These are phyloP conservation scores for Populus davidiana DNA, from an alignment of 345 rosid genomes.

Conservation along the genomic window DNA sequence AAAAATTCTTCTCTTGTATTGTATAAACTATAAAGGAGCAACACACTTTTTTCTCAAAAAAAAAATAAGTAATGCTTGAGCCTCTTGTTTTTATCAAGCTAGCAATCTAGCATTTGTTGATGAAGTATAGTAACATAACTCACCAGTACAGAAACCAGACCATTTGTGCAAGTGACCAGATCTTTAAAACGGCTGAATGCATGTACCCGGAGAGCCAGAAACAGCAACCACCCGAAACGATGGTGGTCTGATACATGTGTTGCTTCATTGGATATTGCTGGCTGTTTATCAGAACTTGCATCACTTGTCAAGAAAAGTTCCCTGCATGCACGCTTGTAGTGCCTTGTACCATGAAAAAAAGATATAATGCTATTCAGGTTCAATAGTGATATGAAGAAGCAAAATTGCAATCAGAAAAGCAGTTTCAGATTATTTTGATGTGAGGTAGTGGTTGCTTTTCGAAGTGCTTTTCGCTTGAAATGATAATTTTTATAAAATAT, in stretches of 20 bases:
- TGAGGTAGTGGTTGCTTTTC: too few relatives aligned
- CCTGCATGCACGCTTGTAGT: slow-evolving; percentile 66
- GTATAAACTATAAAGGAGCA: too few relatives aligned
- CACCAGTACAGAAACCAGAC: slow-evolving; percentile 85
- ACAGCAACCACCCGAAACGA: slow-evolving; percentile 93
- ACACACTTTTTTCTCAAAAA: not conserved
- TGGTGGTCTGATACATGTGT: slow-evolving; percentile 47
- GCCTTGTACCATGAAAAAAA: slow-evolving; percentile 34
- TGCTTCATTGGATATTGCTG: slow-evolving; percentile 33
- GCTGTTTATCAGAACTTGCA: slow-evolving; percentile 46
- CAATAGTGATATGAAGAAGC: not conserved
- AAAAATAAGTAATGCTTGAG: not conserved
- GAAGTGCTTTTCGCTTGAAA: too few relatives aligned
- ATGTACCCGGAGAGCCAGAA: slow-evolving; percentile 85
- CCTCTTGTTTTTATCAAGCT: not conserved
- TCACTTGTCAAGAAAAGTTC: slow-evolving; percentile 65
- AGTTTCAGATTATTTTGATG: not conserved
- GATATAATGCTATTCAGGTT: slow-evolving; percentile 12
- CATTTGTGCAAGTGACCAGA: slow-evolving; percentile 81
- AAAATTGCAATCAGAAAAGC: not conserved
- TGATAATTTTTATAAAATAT: too few relatives aligned
- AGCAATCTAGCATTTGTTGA: not conserved
- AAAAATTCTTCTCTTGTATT: not conserved
- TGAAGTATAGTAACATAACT: slow-evolving; percentile 30
- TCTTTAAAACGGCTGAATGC: slow-evolving; percentile 82